Evolutionary conservation across 2,329 filamentous ascomycete genomes (phyloP).

Genomic region (Lasiodiplodia sp.): DNA sequence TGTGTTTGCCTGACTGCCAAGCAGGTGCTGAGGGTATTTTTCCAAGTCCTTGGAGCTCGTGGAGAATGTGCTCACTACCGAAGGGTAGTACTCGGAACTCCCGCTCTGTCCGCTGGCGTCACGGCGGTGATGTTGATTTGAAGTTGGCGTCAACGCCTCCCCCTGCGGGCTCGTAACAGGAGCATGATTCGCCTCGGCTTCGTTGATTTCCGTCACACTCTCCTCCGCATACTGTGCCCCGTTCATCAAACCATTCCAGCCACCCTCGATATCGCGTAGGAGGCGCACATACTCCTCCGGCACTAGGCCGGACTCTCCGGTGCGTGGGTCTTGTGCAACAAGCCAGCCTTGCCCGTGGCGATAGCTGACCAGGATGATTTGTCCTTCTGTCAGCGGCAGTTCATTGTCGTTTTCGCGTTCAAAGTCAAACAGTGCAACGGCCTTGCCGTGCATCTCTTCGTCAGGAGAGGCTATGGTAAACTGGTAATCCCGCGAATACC

Average conservation of each 20-base stretch:
- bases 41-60: slow-evolving; percentile 60
- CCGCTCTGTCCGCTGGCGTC: slow-evolving; percentile 30
- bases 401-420: slow-evolving; percentile 96
- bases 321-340: slow-evolving; percentile 94
- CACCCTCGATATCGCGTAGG: slow-evolving; percentile 90
- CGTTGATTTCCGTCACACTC: slow-evolving; percentile 3
- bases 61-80: slow-evolving; percentile 60
- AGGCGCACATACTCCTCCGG: slow-evolving; percentile 96
- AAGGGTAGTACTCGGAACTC: slow-evolving; percentile 42
- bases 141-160: slow-evolving; percentile 51
- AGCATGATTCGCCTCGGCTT: slow-evolving; percentile 33
- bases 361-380: slow-evolving; percentile 96
- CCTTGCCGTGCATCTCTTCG: slow-evolving; percentile 97
- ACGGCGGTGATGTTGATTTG: slow-evolving; percentile 42
- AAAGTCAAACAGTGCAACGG: slow-evolving; percentile 95
- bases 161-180: slow-evolving; percentile 44
- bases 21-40: slow-evolving; percentile 52
- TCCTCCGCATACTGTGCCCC: slow-evolving; percentile 32
- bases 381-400: slow-evolving; percentile 87
- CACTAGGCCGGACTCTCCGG: slow-evolving; percentile 90
- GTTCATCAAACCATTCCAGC: slow-evolving; percentile 62
- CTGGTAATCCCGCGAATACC: slow-evolving; percentile 90
- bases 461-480: slow-evolving; percentile 95
- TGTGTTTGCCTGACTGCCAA: slow-evolving; percentile 36
- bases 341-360: slow-evolving; percentile 97